These are phyloP conservation scores for Gynostemma pentaphyllum DNA, from an alignment of 306 rosid species.

Conservation along the genomic window DNA sequence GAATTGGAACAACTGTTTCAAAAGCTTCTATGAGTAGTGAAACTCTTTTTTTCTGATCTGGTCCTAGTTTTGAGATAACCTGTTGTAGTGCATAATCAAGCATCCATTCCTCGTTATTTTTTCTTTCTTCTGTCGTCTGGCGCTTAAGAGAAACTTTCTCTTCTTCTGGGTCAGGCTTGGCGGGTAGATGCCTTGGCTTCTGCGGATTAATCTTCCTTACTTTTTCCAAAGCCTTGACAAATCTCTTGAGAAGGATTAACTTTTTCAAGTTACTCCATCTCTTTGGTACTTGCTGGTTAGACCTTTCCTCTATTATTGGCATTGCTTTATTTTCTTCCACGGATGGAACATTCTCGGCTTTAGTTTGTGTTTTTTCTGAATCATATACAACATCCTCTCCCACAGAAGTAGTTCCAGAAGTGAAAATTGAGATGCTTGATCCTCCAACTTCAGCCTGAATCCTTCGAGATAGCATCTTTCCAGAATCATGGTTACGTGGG, in stretches of 20 bases:
- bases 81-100: conserved; percentile 75
- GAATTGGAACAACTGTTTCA: conserved; percentile 53
- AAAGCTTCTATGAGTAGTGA: conserved; percentile 68
- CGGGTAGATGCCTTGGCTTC: conserved; percentile 24
- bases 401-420: neutral
- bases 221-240: conserved; percentile 81
- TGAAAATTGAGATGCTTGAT: conserved; percentile 11
- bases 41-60: conserved; percentile 68
- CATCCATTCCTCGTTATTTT: conserved; percentile 81
- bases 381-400: conserved; percentile 4
- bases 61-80: conserved; percentile 66
- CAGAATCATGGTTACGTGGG: conserved; percentile 17
- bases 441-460: conserved; percentile 21
- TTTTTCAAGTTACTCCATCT: conserved; percentile 80
- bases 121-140: conserved; percentile 38
- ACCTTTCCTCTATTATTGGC: conserved; percentile 23
- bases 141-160: conserved; percentile 52
- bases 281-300: conserved; percentile 29
- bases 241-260: conserved; percentile 54
- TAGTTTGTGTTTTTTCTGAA: conserved; percentile 7
- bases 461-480: conserved; percentile 16
- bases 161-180: conserved; percentile 31
- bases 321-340: conserved; percentile 27
- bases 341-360: conserved; percentile 7
- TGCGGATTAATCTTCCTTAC: conserved; percentile 33